Evolutionary conservation across 2,329 filamentous ascomycete species (phyloP), one percentile per base, ranked within the genome.

Genomic region (Diaporthe sp.): DNA sequence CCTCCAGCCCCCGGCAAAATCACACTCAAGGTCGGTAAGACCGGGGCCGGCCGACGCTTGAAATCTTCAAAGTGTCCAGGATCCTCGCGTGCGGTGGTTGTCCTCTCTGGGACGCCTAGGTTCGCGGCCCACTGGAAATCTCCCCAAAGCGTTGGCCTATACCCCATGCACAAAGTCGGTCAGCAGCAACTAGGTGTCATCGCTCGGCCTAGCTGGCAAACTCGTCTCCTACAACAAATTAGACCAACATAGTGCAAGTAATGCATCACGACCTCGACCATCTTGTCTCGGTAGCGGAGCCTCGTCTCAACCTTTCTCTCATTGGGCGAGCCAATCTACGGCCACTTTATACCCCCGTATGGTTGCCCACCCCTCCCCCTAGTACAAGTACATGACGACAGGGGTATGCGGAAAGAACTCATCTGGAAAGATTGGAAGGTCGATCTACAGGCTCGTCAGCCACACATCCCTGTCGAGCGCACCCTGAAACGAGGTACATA

Each of bases 31-130:
- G n/a, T 74, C 75, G 73, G 75, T 76, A 63, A 78, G 74, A 78
- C 73, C 74, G 75, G 76, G 73, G 77, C 76, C 75, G 69, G 58
- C 69, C 77, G 75, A 77, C 75, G 59, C 71, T 61, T 58, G 44
- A 75, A 53, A 66, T 73, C 71, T 73, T 73, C 50, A 44, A 76
- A 75, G 72, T 73, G 70, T 70, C 63, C 30, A 68, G 30, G 35
- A 70, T 70, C 42, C 71, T 63, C 59, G 47, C 44, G 19, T 55
- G 56, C 19, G 35, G 50, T 71, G 35, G 32, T 61, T 39, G 56
- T 39, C 25, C 35, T 53, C 32, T 55, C 30, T 53, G 22, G 47
- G 19, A 63, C 32, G 51, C 58, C 32, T 63, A 15, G 50, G 22
- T 25, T 55, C 12, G 44, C 35, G 47, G 50, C 27, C 56, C 70